Base-by-base conservation (phyloP, 176 grass and related monocot genomes). In the Aegilops tauschii region DNA sequence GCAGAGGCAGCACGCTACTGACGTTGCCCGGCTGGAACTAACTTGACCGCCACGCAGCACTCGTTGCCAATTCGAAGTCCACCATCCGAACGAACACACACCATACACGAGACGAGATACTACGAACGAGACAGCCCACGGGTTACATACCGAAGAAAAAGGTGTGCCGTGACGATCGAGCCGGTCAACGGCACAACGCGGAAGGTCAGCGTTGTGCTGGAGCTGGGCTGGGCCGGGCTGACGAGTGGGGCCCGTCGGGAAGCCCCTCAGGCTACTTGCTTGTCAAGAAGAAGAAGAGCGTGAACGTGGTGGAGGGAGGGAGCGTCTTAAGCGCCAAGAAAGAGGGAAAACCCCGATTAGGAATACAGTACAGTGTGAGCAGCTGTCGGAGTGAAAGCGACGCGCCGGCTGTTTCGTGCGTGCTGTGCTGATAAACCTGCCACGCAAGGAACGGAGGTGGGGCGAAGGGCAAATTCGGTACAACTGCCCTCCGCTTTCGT, bases 351-450 rank as follows among this genome's bases (percentile, higher is more conserved):
- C 13, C 12, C 34, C 1, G 9, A 39, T 44, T 52, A 52, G 14
- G 47, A 49, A 3, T 9, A 42, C 5, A 42, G 6, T 9, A 42
- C 5, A 42, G 21, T 73, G 40, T 28, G 72, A 17, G 42, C 9
- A 50, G 73, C 73, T 76, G 73, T 47, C 29, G 25, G 73, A 52
- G 73, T 76, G 73, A 76, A 31, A 76, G 73, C 73, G 5, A 52
- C 27, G 44, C 73, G 73, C 45, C 73, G 45, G 45, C 73, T 45
- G 14, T 30, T 76, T 76, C 3, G 29, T 67, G 16, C 62, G 62
- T 65, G 25, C 23, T 27, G 4, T 49, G 45, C 50, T 18, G 16
- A 54, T 54, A 7, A 27, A 76, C 73, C 73, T 76, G 73, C 14
- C 28, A 20, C 44, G 44, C 73, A 76, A 76, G 73, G 44, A 52